Percentiles rank a stretch among this genome's conserved stretches.
Conservation (phyloP, 139 green algal genomes). For the Yamagishiella unicocca region DNA sequence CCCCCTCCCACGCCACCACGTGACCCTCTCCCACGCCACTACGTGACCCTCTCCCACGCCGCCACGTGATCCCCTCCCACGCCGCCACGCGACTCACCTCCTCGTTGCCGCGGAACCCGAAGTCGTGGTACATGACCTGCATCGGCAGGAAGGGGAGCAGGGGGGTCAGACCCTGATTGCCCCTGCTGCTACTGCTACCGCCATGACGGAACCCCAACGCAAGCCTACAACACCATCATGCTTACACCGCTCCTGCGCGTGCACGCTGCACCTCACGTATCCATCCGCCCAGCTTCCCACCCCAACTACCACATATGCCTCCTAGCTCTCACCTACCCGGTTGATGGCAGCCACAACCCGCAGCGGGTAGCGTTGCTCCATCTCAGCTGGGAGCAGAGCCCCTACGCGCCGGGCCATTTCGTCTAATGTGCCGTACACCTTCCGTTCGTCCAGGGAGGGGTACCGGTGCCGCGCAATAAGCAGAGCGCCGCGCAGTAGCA, state of each 20-base stretch:
- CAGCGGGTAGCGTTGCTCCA: slow-evolving; percentile 30
- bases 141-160: not conserved
- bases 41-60: not conserved
- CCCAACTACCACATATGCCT: not conserved
- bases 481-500: slow-evolving; percentile 27
- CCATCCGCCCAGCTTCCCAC: not conserved
- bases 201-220: no score
- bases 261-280: no score
- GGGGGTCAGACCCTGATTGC: no score
- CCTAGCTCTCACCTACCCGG: not conserved
- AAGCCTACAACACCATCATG: not conserved
- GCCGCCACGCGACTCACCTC: not conserved
- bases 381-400: slow-evolving; percentile 13
- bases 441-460: slow-evolving; percentile 14
- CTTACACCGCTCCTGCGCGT: no score
- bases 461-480: slow-evolving; percentile 36
- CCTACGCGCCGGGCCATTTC: not conserved
- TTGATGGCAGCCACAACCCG: slow-evolving; percentile 32
- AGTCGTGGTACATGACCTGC: slow-evolving; percentile 33
- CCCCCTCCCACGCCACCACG: not conserved
- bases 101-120: slow-evolving; percentile 30
- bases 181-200: no score
- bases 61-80: not conserved
- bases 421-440: slow-evolving; percentile 22
- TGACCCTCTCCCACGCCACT: not conserved